Base-by-base conservation (phyloP, 768 basidiomycete species). In the Flagelloscypha sp. region DNA sequence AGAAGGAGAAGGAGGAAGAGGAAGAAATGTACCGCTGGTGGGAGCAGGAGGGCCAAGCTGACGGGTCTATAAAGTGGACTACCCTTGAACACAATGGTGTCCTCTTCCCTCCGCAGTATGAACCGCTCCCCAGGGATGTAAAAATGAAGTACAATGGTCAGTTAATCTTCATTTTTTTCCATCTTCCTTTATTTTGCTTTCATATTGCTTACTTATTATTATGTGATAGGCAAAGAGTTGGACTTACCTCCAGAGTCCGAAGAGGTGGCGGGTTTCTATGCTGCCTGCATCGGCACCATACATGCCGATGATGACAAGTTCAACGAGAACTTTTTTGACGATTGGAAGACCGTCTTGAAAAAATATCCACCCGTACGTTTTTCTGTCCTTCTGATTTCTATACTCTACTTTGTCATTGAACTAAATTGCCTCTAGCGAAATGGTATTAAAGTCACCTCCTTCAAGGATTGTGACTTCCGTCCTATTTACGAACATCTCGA, bases 251-350 rank as follows among this genome's bases (percentile, higher is more conserved):
- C 72, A 9, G 88, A 82, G 42, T 70, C 93, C 6, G 95, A 99
- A 60, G 95, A 99, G 57, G 94, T 98, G 30, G 94, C 95, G 19
- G 84, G 85, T 6, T 99, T 99, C 60, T 99, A 93, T 49, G 95
- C 67, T 23, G 86, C 90, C 13, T 74, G 98, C 68, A 52, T 98
- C 24, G 90, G 92, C 57, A 86, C 87, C 6, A 87, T 92, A 42
- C 93, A 99, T 50, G 86, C 87, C 5, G 70, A 84, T 59, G 92
- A 98, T 54, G 68, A 65, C 10, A 78, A 68, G 0, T 99, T 99
- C 65, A 84, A 86, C 57, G 79, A 80, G 56, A 98, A 99, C 58
- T 99, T 99, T 59, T 99, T 98, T 56, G 71, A 81, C 0, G 94
- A 97, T 54, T 98, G 84, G 74, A 66, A 75, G 42, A 72, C 61